phyloP scores from a whole-genome alignment of 2,329 filamentous ascomycete genomes.

The Calonectria multiphialidica region DNA sequence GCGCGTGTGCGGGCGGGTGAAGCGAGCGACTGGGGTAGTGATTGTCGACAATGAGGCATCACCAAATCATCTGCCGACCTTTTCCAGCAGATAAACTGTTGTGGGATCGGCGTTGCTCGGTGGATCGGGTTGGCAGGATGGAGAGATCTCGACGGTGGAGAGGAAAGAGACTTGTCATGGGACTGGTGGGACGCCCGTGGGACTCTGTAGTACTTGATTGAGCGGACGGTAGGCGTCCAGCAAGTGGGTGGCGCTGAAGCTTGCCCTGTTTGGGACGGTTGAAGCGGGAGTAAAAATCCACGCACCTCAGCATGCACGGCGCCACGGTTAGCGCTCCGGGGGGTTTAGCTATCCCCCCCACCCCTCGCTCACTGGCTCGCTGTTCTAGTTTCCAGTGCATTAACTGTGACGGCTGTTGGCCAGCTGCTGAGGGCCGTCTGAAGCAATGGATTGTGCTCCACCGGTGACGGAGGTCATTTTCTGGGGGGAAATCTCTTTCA shows the following conservation, averaged over 20 bases:
- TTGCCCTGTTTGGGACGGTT: background rate
- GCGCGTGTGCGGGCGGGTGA: background rate
- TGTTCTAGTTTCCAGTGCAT: background rate
- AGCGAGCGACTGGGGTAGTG: conserved; percentile 12
- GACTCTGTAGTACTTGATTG: conserved; percentile 5
- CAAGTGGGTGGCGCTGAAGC: conserved; percentile 6
- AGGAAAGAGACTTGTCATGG: conserved; percentile 12
- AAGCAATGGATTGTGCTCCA: background rate
- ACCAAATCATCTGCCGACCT: conserved; percentile 5
- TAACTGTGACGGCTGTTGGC: background rate
- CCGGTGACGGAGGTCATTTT: background rate
- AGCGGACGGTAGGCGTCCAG: background rate
- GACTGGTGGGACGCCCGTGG: conserved; percentile 9
- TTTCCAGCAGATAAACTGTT: conserved; percentile 3
- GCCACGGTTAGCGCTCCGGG: background rate
- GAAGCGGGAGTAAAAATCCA: conserved; percentile 13
- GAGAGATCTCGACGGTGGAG: conserved; percentile 15
- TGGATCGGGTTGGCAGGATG: conserved; percentile 4
- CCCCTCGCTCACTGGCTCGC: background rate
- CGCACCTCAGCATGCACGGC: background rate
- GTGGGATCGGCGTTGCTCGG: conserved; percentile 17
- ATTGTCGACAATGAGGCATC: conserved; percentile 18
- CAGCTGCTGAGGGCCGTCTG: background rate
- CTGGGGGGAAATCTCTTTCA: background rate
- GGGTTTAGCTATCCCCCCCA: conserved; percentile 3